phyloP scores from a whole-genome alignment of 192 early-diverging fungal species.

The Phycomyces nitens region DNA sequence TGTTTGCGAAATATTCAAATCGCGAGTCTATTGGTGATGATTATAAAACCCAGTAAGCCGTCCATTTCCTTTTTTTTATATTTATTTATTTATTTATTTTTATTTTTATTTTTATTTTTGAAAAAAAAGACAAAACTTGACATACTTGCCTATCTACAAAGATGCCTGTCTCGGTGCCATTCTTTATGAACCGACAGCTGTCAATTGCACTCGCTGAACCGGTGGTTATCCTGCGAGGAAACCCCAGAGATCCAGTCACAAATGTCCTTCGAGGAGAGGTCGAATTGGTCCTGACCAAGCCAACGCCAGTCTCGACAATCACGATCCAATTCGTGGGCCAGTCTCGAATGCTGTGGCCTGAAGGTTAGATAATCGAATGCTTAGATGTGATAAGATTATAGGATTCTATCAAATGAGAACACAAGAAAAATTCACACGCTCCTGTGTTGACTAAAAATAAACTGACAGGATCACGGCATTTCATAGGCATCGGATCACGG shows the following conservation, averaged over 20 bases:
- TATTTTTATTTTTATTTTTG: too few relatives aligned
- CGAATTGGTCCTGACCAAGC: conserved; percentile 20
- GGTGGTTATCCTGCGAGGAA: conserved; percentile 21
- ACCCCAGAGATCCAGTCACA: conserved; percentile 9
- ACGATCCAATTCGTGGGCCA: conserved; percentile 26
- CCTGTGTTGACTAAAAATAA: too few relatives aligned
- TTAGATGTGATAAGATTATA: too few relatives aligned
- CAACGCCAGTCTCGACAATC: conserved; percentile 11
- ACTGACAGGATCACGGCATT: neutral
- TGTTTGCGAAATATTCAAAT: too few relatives aligned
- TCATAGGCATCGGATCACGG: conserved; percentile 19
- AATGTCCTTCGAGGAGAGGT: conserved; percentile 28
- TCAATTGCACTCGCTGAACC: conserved; percentile 33
- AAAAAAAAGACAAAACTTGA: too few relatives aligned
- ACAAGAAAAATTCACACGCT: conserved; percentile 1
- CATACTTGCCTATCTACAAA: too few relatives aligned
- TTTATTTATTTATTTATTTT: too few relatives aligned
- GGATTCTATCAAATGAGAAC: neutral
- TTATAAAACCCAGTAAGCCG: too few relatives aligned
- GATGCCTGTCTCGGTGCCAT: conserved; percentile 6
- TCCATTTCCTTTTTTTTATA: too few relatives aligned
- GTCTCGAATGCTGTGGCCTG: conserved; percentile 32
- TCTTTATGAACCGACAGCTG: conserved; percentile 25
- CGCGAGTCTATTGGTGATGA: too few relatives aligned
- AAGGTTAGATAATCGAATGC: too few relatives aligned